Base-by-base conservation (phyloP, 495 filamentous ascomycete species). In the Pyrenopolyporus hunteri region DNA sequence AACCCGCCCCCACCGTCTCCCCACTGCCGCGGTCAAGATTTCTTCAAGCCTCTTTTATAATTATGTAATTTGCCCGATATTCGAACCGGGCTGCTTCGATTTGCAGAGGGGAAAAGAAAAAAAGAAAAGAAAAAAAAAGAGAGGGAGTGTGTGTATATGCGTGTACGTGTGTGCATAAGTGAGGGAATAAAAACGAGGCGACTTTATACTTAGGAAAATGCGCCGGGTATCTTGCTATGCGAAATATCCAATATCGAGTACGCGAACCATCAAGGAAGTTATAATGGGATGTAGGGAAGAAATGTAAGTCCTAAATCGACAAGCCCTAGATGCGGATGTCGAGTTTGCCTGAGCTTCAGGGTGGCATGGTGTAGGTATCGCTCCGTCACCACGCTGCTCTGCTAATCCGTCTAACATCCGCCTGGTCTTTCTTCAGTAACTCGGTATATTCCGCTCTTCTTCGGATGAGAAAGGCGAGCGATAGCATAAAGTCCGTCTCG, bases 381-480 rank as follows among this genome's bases (percentile, higher is more conserved):
- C 36, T 19, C 28, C 28, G 14, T 60, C 49, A 73, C 60, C 71
- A 76, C n/a, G 71, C 73, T 31, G 69, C 70, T 39, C 68, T 70
- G 47, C 68, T 74, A 43, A 70, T 68, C 26, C 70, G 50, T 5
- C 19, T 62, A 6, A 63, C 37, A 2, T 65, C 69, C 2, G 49
- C 47, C 50, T 67, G 66, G 17, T 66, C 69, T 14, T 74, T 64
- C 53, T 58, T 66, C 49, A 73, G 14, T 22, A 71, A 43, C 4
- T 64, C 43, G 14, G 52, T 69, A 23, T 80, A 78, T 56, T 80
- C 76, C 9, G 64, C 67, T 45, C 77, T 57, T 66, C 72, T 80
- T n/a, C 77, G 70, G 17, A 80, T 77, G 47, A 80, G 50, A 48
- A 80, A 80, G 11, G 76, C 76, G 14, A 78, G 62, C 14, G 73